Conservation (phyloP, 2,329 filamentous ascomycete genomes). For the Acephala macrosclerotiorum region DNA sequence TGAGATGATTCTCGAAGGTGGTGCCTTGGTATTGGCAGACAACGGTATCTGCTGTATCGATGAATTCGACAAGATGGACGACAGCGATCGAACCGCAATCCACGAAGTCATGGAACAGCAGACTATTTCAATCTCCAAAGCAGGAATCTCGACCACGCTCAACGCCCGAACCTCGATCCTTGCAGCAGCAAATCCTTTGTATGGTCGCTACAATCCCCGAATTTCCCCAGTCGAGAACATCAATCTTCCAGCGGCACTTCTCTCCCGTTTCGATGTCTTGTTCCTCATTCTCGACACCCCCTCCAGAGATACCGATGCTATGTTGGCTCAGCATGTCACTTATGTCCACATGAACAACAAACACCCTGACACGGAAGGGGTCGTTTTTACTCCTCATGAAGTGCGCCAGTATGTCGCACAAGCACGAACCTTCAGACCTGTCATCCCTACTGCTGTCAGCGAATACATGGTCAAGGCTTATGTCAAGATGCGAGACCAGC, state of each 20-base stretch:
- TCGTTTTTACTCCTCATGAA: conserved; percentile 92
- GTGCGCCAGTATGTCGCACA: conserved; percentile 96
- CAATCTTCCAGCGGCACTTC: conserved; percentile 94
- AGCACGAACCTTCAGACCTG: conserved; percentile 86
- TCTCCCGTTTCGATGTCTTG: conserved; percentile 96
- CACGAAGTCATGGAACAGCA: conserved; percentile 92
- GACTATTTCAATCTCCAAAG: conserved; percentile 85
- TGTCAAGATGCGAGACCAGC: conserved; percentile 89
- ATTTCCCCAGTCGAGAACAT: conserved; percentile 99
- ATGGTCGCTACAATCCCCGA: conserved; percentile 96
- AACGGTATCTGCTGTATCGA: conserved; percentile 87
- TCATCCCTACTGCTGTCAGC: conserved; percentile 82
- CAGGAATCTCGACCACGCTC: conserved; percentile 94
- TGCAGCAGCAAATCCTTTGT: conserved; percentile 94
- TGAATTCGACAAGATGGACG: conserved; percentile 88
- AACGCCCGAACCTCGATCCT: conserved; percentile 97
- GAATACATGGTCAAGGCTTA: conserved; percentile 99
- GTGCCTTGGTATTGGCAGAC: conserved; percentile 79
- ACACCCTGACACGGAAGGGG: conserved; percentile 79
- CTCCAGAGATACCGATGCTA: conserved; percentile 62
- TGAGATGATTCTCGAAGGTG: conserved; percentile 81
- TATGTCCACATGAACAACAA: conserved; percentile 97
- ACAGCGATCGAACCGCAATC: conserved; percentile 78
- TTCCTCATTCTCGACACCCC: conserved; percentile 89
- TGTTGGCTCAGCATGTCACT: conserved; percentile 75